These are phyloP conservation scores for Candida yuanshanica DNA, from an alignment of 805 yeast species.

Conservation along the genomic window DNA sequence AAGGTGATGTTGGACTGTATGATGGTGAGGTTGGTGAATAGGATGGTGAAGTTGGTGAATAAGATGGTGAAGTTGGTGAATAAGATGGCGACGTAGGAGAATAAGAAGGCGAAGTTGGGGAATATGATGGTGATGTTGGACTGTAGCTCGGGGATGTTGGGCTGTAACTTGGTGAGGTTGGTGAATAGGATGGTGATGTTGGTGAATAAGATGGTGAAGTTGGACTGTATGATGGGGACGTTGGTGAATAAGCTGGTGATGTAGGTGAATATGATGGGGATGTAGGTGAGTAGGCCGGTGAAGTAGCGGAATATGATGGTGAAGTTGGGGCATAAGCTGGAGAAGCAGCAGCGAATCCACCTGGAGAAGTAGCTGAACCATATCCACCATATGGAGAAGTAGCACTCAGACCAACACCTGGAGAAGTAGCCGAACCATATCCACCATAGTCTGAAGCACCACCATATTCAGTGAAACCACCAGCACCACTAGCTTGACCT, in stretches of 20 bases:
- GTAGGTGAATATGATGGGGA: constrained; percentile 57
- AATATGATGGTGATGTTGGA: constrained; percentile 61
- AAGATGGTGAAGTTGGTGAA: constrained; percentile 71
- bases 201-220: constrained; percentile 49
- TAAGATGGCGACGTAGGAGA: constrained; percentile 66
- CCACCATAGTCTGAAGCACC: constrained; percentile 52
- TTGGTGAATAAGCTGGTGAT: constrained; percentile 50
- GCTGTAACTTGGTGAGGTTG: constrained; percentile 49
- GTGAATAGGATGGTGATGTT: constrained; percentile 60
- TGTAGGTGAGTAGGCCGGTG: constrained; percentile 56
- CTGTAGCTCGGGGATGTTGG: constrained; percentile 44
- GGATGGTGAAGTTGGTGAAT: constrained; percentile 64
- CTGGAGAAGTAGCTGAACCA: constrained; percentile 51
- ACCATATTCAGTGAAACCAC: constrained; percentile 56
- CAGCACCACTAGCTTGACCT: constrained; percentile 81
- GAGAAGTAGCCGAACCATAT: constrained; percentile 53
- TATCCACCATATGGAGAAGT: constrained; percentile 42
- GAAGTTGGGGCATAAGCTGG: constrained; percentile 76
- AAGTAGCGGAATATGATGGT: constrained; percentile 72
- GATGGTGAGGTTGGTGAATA: constrained; percentile 67
- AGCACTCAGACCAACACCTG: constrained; percentile 41
- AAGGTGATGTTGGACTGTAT: constrained; percentile 73
- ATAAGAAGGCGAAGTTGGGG: constrained; percentile 72
- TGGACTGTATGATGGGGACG: constrained; percentile 51
- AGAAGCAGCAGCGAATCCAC: constrained; percentile 55